Percentiles rank a stretch among this genome's conserved stretches.
Evolutionary conservation across 176 grass and related monocot species (phyloP).

Genomic region (Thinopyrum elongatum): DNA sequence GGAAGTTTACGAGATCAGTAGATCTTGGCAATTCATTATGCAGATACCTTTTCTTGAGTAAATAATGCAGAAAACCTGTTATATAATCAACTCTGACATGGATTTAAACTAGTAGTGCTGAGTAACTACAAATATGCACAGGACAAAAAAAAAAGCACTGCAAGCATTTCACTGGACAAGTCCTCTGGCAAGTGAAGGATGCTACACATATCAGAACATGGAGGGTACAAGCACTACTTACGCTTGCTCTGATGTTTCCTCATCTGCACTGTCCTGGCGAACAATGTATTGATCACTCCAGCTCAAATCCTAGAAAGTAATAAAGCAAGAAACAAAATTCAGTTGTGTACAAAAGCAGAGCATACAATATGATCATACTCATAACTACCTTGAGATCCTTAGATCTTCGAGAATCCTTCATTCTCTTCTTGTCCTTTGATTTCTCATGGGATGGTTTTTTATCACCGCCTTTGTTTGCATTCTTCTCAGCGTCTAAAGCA

Average conservation of each 20-base stretch:
- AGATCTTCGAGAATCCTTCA: constrained; percentile 63
- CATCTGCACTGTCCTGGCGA: constrained; percentile 34
- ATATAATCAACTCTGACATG: background rate
- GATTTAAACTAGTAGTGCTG: background rate
- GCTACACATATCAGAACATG: background rate
- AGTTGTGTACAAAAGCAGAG: constrained; percentile 7
- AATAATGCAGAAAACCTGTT: background rate
- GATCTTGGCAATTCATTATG: background rate
- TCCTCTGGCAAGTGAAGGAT: constrained; percentile 16
- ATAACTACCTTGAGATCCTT: constrained; percentile 73
- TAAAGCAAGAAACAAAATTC: constrained; percentile 35
- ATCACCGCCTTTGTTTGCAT: constrained; percentile 52
- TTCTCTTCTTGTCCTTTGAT: constrained; percentile 86
- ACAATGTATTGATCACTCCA: constrained; percentile 49
- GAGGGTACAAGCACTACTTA: constrained; percentile 50
- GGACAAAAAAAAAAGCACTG: background rate
- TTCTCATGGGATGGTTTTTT: constrained; percentile 72
- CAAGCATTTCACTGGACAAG: background rate
- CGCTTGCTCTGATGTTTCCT: constrained; percentile 61
- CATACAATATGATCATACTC: background rate
- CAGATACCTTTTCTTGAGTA: background rate
- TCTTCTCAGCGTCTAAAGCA: constrained; percentile 87
- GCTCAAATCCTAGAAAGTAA: constrained; percentile 54
- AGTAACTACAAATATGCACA: background rate
- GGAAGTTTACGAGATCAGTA: background rate